phyloP scores from a whole-genome alignment of 2,329 filamentous ascomycete species.

The Colletotrichum cordylinicola region DNA sequence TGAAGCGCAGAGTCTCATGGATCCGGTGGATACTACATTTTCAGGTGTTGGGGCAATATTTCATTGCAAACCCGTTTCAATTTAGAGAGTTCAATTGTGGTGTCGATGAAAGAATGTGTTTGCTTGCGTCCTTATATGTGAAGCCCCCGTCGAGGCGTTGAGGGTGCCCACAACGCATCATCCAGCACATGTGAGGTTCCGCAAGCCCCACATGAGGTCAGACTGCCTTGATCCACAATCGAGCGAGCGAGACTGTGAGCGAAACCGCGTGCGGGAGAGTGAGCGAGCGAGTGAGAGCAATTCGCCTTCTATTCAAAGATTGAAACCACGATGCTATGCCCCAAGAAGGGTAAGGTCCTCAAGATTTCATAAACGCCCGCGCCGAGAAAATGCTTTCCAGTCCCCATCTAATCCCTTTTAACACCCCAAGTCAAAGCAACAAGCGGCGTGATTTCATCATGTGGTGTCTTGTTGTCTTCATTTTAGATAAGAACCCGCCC shows the following conservation, averaged over 20 bases:
- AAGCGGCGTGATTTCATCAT: not conserved
- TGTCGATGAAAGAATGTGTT: not conserved
- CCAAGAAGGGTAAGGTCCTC: not conserved
- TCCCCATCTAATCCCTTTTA: not conserved
- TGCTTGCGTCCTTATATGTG: not conserved
- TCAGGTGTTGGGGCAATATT: too few relatives aligned
- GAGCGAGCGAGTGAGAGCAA: not conserved
- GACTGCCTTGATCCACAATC: not conserved
- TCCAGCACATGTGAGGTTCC: too few relatives aligned
- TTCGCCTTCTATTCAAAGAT: not conserved
- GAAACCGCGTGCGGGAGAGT: fast-evolving
- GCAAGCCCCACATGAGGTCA: not conserved
- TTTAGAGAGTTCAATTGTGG: not conserved
- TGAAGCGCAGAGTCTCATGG: too few relatives aligned
- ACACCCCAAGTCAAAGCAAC: not conserved
- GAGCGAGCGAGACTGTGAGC: not conserved
- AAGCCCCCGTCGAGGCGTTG: not conserved
- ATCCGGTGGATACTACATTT: not conserved
- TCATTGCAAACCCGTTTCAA: too few relatives aligned
- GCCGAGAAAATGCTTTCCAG: not conserved
- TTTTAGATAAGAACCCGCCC: not conserved
- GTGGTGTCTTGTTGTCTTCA: not conserved
- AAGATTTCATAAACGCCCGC: not conserved
- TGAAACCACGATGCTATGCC: not conserved
- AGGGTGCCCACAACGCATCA: not conserved